A percentile compares a stretch with the other conserved stretches of the same genome.
These are phyloP conservation scores for Saksenaea oblongispora DNA, from an alignment of 371 early-diverging fungal species.

Conservation along the genomic window DNA sequence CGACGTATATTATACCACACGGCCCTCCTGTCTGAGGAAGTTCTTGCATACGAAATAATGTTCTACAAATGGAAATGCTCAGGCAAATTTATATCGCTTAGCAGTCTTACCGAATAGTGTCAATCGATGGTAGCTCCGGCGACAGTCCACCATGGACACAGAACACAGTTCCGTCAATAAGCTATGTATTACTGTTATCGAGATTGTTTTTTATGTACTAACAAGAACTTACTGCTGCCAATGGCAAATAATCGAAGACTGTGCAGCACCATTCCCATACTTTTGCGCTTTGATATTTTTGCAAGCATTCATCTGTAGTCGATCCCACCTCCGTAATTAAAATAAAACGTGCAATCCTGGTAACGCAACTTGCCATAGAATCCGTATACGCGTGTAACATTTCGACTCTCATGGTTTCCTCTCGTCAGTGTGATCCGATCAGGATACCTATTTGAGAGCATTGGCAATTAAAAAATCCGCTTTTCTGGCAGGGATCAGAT, in stretches of 20 bases:
- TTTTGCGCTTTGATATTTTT: conserved; percentile 96
- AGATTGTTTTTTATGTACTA: background rate
- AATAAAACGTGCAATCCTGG: background rate
- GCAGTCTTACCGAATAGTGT: conserved; percentile 43
- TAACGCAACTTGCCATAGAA: conserved; percentile 78
- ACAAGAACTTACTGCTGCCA: conserved; percentile 81
- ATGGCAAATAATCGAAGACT: conserved; percentile 97
- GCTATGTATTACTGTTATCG: conserved; percentile 10
- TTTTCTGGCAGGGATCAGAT: background rate
- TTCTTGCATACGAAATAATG: conserved; percentile 53
- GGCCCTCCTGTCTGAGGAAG: conserved; percentile 51
- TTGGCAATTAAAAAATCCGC: background rate
- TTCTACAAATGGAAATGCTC: conserved; percentile 19
- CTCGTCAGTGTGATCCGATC: conserved; percentile 96
- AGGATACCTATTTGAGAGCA: conserved; percentile 70
- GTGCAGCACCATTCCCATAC: conserved; percentile 99
- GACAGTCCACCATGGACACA: conserved; percentile 99
- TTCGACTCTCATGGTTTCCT: conserved; percentile 98
- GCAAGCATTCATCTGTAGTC: conserved; percentile 65
- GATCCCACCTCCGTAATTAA: background rate
- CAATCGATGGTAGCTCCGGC: conserved; percentile 78
- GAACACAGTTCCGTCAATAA: conserved; percentile 63
- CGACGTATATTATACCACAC: conserved; percentile 33
- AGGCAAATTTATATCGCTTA: background rate
- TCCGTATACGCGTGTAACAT: conserved; percentile 99